Evolutionary conservation across 179 eudicot species (phyloP), one percentile per base, ranked within the genome.

Genomic region (Gypsophila paniculata): DNA sequence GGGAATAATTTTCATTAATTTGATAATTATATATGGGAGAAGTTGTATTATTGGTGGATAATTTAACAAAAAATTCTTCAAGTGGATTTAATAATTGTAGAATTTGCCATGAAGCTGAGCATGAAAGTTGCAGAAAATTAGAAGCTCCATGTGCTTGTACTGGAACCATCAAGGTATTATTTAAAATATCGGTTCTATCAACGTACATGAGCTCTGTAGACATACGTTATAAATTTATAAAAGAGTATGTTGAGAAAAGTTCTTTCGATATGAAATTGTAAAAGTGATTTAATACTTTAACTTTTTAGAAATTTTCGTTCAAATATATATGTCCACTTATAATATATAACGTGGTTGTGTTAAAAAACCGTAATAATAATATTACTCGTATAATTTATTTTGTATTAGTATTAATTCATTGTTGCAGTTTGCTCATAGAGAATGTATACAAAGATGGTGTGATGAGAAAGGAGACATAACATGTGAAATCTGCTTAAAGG

Each of bases 371-470:
- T 36, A n/a, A n/a, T n/a, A n/a, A n/a, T n/a, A n/a, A 36, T 36
- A 36, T 36, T 2, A 36, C 46, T 42, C 6, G 11, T 42, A 42
- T 6, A 36, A 36, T 36, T 36, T 36, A 2, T 42, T 2, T 42
- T 42, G 44, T 17, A 18, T n/a, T 26, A 8, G 4, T 60, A 5
- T 55, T 57, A 26, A 0, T 6, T 29, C 1, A 23, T 72, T 1
- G 61, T 52, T 38, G 23, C 80, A 93, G 98, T 94, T 81, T 87
- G 99, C 97, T 11, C 99, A 94, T 72, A 94, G 97, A 86, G 92
- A 91, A 58, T 94, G 97, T 76, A 85, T 94, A 80, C 97, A 91
- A 81, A 91, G 90, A 79, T 94, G 99, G 97, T 91, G 97, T 74
- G 80, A 94, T 72, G 94, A 88, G 75, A 94, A 94, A 82, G 99